Evolutionary conservation across 2,329 filamentous ascomycete species (phyloP).

Genomic region (Dactylella cylindrospora): DNA sequence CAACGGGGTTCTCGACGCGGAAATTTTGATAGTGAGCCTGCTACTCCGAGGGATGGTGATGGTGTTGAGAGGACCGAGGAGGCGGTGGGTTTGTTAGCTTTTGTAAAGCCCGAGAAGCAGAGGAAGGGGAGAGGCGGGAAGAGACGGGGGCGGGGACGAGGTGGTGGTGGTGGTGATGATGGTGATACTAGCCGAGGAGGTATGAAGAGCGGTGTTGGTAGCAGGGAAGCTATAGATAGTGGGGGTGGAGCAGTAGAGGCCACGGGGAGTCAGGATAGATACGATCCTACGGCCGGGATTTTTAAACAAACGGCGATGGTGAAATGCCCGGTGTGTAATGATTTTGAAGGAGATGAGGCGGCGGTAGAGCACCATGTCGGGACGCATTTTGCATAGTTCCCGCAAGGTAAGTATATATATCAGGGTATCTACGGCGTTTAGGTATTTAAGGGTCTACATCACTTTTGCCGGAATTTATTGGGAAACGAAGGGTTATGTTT

Average conservation of each 20-base stretch:
- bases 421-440: too few relatives aligned
- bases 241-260: too few relatives aligned
- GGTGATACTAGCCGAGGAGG: too few relatives aligned
- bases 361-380: conserved; percentile 70
- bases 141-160: conserved; percentile 45
- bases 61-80: conserved; percentile 50
- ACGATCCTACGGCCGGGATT: conserved; percentile 25
- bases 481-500: too few relatives aligned
- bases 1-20: conserved; percentile 24
- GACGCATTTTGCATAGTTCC: conserved; percentile 57
- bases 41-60: conserved; percentile 48
- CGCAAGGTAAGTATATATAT: too few relatives aligned
- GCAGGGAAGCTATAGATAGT: too few relatives aligned
- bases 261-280: not conserved
- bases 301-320: conserved; percentile 48
- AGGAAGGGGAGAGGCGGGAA: conserved; percentile 41
- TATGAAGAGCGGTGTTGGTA: too few relatives aligned
- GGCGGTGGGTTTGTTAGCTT: conserved; percentile 59
- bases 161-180: conserved; percentile 43
- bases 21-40: conserved; percentile 32
- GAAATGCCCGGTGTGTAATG: conserved; percentile 66
- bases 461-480: too few relatives aligned
- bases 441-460: too few relatives aligned
- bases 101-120: conserved; percentile 54
- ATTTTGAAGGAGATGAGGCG: conserved; percentile 67